Conservation (phyloP, 2,329 filamentous ascomycete genomes). For the Sporothrix humicola region DNA sequence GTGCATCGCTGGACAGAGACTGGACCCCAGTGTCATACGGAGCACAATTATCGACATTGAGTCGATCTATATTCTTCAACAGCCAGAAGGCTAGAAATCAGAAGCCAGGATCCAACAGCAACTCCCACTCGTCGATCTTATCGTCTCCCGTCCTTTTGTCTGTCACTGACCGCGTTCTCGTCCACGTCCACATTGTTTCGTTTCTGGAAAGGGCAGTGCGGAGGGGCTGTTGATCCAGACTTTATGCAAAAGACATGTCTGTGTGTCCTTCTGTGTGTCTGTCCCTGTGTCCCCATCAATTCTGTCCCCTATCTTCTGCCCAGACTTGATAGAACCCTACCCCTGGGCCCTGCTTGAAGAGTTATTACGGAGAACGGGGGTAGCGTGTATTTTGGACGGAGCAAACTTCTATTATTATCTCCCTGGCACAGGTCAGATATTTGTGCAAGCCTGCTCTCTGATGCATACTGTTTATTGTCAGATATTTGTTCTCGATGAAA, state of each 20-base stretch:
- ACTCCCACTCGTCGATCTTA: neutral
- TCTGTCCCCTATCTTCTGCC: neutral
- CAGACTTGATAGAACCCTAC: neutral
- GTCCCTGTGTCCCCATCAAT: neutral
- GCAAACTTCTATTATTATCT: conserved; percentile 20
- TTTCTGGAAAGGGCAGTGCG: neutral
- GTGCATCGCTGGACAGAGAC: neutral
- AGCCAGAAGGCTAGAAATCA: neutral
- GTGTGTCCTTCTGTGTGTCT: neutral
- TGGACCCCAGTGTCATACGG: neutral
- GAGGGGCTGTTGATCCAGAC: conserved; percentile 5
- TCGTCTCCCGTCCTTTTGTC: neutral
- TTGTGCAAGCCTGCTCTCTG: neutral
- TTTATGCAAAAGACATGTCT: conserved; percentile 1
- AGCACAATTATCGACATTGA: neutral
- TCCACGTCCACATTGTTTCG: neutral
- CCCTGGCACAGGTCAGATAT: neutral
- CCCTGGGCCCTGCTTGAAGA: conserved; percentile 1
- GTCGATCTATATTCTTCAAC: neutral
- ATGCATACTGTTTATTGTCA: too few relatives aligned
- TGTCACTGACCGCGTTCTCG: neutral
- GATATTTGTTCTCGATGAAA: too few relatives aligned
- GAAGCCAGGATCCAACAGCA: neutral
- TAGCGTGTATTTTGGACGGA: neutral
- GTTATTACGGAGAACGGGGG: conserved; percentile 12